These are phyloP conservation scores for Aspergillus tanneri DNA, from an alignment of 2,329 filamentous ascomycete species.

Conservation along the genomic window DNA sequence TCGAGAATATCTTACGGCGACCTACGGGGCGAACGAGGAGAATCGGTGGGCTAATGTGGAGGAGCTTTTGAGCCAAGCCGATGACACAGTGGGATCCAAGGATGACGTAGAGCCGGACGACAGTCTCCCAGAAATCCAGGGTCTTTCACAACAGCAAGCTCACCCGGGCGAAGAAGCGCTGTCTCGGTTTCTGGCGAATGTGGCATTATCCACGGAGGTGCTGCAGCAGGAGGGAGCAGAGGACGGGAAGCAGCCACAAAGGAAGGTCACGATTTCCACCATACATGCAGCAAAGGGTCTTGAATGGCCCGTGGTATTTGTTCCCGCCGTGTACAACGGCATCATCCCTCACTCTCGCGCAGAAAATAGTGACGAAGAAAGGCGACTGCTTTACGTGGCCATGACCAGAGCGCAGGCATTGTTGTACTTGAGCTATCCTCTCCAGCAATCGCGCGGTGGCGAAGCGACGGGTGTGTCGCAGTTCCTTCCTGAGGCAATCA, in stretches of 20 bases:
- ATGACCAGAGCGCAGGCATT: conserved; percentile 91
- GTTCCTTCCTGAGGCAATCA: conserved; percentile 63
- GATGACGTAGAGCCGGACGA: conserved; percentile 57
- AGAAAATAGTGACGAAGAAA: conserved; percentile 83
- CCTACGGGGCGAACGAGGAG: conserved; percentile 72
- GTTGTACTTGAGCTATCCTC: conserved; percentile 79
- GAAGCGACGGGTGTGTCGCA: conserved; percentile 65
- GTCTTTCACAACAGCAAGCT: conserved; percentile 60
- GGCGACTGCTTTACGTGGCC: conserved; percentile 86
- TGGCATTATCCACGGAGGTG: conserved; percentile 78
- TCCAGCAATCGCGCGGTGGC: conserved; percentile 61
- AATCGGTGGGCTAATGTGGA: conserved; percentile 83
- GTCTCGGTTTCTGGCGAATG: conserved; percentile 81
- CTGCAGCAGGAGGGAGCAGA: conserved; percentile 51
- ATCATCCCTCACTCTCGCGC: conserved; percentile 85
- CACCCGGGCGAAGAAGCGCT: conserved; percentile 62
- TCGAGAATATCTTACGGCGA: conserved; percentile 68
- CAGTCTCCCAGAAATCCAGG: conserved; percentile 65
- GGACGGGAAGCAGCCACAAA: conserved; percentile 52
- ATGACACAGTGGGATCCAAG: conserved; percentile 60
- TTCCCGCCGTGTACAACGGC: conserved; percentile 84
- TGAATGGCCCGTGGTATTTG: conserved; percentile 94
- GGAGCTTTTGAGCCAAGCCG: conserved; percentile 78
- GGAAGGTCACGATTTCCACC: conserved; percentile 83
- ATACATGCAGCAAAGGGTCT: conserved; percentile 95